Conservation (phyloP, 352 stramenopile species). For the Pythium aristosporum region DNA sequence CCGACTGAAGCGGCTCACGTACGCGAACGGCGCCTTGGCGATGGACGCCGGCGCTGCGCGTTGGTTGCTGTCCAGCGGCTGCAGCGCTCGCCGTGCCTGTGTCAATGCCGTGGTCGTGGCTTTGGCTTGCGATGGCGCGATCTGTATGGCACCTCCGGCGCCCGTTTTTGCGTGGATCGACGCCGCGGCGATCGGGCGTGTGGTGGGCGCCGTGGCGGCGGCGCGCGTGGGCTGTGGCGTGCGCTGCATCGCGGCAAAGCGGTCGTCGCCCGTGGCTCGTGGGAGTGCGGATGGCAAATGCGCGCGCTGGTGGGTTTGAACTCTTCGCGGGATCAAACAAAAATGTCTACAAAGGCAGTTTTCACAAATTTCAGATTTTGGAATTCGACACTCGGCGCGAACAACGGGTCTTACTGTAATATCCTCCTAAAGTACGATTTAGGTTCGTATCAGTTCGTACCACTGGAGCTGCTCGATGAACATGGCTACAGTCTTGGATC, state of each 20-base stretch:
- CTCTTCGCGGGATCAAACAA: conserved; percentile 3
- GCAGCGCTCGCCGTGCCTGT: conserved; percentile 16
- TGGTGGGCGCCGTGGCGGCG: neutral
- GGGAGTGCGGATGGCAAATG: neutral
- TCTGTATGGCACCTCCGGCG: neutral
- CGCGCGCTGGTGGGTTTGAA: neutral
- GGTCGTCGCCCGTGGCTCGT: neutral
- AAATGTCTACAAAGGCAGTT: neutral
- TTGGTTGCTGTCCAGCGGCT: conserved; percentile 20
- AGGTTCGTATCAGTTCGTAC: neutral
- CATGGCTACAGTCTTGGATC: conserved; percentile 14
- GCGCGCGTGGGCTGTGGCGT: conserved; percentile 1
- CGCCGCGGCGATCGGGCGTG: neutral
- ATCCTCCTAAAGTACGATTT: neutral
- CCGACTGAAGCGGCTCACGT: conserved; percentile 20
- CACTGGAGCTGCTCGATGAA: neutral
- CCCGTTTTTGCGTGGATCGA: conserved; percentile 13
- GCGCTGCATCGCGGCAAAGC: conserved; percentile 15
- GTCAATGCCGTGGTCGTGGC: neutral
- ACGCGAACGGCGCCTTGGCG: conserved; percentile 18
- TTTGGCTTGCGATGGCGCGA: neutral
- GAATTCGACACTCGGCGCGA: neutral
- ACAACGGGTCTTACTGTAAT: neutral
- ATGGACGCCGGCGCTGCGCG: neutral
- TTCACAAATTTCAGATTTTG: conserved; percentile 1